phyloP scores from a whole-genome alignment of 2,329 filamentous ascomycete genomes.

The Fusarium verrucosum region DNA sequence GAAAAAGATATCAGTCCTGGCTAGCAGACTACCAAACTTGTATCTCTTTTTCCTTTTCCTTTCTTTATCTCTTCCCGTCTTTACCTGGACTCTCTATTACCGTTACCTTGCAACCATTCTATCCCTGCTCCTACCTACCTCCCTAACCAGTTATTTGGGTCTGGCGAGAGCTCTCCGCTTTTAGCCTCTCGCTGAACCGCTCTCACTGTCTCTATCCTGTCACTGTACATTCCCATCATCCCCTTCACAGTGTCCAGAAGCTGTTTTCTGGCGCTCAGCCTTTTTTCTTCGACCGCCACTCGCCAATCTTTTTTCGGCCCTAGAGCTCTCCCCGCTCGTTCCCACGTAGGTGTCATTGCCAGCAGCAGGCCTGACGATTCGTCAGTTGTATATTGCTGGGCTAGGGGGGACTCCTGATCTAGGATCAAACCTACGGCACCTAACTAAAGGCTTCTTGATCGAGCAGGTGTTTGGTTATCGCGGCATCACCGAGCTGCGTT shows the following conservation, averaged over 20 bases:
- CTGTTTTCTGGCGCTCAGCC: slow-evolving; percentile 21
- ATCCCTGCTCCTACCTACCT: not conserved
- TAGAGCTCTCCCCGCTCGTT: slow-evolving; percentile 37
- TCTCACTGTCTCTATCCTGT: slow-evolving; percentile 15
- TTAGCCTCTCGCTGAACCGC: slow-evolving; percentile 6
- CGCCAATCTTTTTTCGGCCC: slow-evolving; percentile 30
- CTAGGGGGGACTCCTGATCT: slow-evolving; percentile 9
- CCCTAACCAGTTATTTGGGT: slow-evolving; percentile 16
- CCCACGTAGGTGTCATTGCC: slow-evolving; percentile 17
- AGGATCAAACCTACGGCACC: slow-evolving; percentile 16
- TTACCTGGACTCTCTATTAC: not conserved
- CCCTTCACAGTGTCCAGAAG: slow-evolving; percentile 30
- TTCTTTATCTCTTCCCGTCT: not conserved
- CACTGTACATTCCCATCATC: slow-evolving; percentile 21
- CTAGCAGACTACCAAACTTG: slow-evolving; percentile 2
- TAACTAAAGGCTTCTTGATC: slow-evolving; percentile 20
- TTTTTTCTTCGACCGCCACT: slow-evolving; percentile 30
- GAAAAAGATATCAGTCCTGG: slow-evolving; percentile 13
- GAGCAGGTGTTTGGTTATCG: slow-evolving; percentile 13
- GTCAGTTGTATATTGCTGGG: slow-evolving; percentile 1
- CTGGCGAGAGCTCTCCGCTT: slow-evolving; percentile 11
- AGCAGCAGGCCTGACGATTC: slow-evolving; percentile 19
- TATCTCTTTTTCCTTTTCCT: not conserved
- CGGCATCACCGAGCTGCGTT: slow-evolving; percentile 29
- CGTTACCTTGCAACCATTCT: slow-evolving; percentile 9